Conservation (phyloP, 208 protist species). For the Acanthamoeba lugdunensis region DNA sequence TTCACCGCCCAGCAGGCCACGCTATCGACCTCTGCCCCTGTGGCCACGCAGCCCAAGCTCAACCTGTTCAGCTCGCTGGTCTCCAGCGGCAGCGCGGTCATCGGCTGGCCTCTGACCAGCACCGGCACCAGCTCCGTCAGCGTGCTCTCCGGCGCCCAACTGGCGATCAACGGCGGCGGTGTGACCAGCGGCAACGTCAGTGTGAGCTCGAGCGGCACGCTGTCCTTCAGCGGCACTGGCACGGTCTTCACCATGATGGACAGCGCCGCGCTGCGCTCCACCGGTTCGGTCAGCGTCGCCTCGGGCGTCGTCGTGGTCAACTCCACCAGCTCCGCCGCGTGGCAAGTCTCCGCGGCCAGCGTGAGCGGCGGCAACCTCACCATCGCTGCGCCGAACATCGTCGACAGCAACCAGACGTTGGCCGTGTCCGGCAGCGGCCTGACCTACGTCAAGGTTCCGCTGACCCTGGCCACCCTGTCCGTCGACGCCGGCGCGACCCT, state of each 20-base stretch:
- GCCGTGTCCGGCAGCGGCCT: background rate
- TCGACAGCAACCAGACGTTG: conserved; percentile 30
- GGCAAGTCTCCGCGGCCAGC: conserved; percentile 27
- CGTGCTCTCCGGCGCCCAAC: background rate
- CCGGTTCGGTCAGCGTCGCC: conserved; percentile 12
- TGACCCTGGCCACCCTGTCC: background rate
- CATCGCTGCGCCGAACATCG: background rate
- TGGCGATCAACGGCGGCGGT: conserved; percentile 38
- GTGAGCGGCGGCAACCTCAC: conserved; percentile 59
- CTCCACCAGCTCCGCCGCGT: conserved; percentile 26
- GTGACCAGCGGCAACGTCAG: conserved; percentile 22
- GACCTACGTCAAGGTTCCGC: conserved; percentile 28
- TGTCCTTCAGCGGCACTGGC: conserved; percentile 13
- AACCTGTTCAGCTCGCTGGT: conserved; percentile 28
- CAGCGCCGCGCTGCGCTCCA: background rate
- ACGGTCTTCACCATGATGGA: conserved; percentile 20
- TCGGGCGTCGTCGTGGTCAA: conserved; percentile 49
- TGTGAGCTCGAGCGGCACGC: background rate
- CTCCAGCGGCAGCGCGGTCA: background rate
- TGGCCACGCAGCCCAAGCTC: background rate
- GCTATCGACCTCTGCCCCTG: background rate
- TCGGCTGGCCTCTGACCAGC: background rate
- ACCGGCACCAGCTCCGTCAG: background rate
- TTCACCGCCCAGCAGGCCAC: background rate
- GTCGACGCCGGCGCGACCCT: background rate